Evolutionary conservation across 768 basidiomycete genomes (phyloP), one percentile per base, ranked within the genome.

Genomic region (Suillus tomentosus): DNA sequence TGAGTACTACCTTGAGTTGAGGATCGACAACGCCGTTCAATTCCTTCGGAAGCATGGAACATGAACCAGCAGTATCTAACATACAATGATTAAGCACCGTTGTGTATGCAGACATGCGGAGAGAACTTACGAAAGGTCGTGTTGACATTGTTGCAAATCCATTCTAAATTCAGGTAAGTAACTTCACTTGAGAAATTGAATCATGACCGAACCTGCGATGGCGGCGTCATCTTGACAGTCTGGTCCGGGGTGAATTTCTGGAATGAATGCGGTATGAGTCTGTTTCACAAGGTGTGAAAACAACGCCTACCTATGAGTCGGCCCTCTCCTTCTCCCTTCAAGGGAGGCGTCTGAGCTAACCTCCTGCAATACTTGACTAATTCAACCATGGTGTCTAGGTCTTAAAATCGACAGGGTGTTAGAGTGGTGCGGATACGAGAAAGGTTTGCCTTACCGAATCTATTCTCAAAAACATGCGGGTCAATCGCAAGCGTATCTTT

Each of bases 401-500:
- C 47, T 47, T 13, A 2, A 47, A 1, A 22, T 22, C 47, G 47
- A 47, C n/a, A 47, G 45, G n/a, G 47, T 22, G 10, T 47, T n/a
- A 47, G 47, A 47, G 47, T 47, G 47, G 47, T 11, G 10, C 10
- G 36, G 11, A 47, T 22, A 22, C 47, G 47, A 10, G n/a, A 47
- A 13, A 0, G 3, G 11, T 22, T 13, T 47, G 47, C 11, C 47
- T 13, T 47, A 47, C 47, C 47, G n/a, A n/a, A 47, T 22, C 2
- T 5, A 22, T 47, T 47, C 47, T 47, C 47, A 6, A 47, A 47
- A 47, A 47, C 11, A 47, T 13, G n/a, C 11, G 47, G 47, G 47
- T 47, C 47, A 47, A 47, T 47, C n/a, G n/a, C 47, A 47, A 47
- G 47, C 47, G 47, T 22, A 47, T 47, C n/a, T 47, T 47, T 47